phyloP scores from a whole-genome alignment of 202 grass and related monocot species.

The Zizania palustris region DNA sequence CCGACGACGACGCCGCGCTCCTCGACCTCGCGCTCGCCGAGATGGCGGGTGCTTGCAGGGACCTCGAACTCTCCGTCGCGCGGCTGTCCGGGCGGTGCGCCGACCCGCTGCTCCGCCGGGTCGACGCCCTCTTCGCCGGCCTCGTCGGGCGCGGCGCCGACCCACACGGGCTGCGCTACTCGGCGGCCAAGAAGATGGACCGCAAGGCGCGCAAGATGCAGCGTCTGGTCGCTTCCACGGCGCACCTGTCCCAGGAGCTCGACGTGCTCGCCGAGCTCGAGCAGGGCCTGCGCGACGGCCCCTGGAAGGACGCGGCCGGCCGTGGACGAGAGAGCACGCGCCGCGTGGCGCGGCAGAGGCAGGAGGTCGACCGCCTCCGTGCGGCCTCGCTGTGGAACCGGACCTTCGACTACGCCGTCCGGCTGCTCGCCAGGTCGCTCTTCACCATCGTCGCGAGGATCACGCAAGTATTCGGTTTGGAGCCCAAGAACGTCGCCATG shows the following conservation, averaged over 20 bases:
- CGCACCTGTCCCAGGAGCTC: constrained; percentile 63
- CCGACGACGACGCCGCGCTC: constrained; percentile 59
- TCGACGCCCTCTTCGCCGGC: constrained; percentile 48
- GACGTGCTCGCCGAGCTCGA: constrained; percentile 76
- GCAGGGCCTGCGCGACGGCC: constrained; percentile 26
- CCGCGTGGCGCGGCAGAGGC: constrained; percentile 60
- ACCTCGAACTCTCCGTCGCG: constrained; percentile 43
- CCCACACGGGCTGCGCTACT: constrained; percentile 57
- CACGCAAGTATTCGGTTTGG: constrained; percentile 53
- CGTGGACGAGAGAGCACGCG: constrained; percentile 40
- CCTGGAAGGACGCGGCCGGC: background rate
- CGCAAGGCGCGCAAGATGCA: constrained; percentile 85
- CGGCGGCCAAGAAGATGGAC: constrained; percentile 65
- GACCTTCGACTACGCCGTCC: constrained; percentile 68
- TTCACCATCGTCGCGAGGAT: constrained; percentile 70
- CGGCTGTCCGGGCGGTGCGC: constrained; percentile 48
- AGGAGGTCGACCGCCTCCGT: constrained; percentile 69
- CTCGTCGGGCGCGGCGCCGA: constrained; percentile 50
- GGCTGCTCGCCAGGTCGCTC: constrained; percentile 69
- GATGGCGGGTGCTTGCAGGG: constrained; percentile 40
- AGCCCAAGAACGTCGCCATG: constrained; percentile 6
- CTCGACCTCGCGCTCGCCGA: constrained; percentile 58
- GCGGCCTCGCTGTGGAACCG: constrained; percentile 63
- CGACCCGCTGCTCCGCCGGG: constrained; percentile 64
- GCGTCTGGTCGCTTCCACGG: constrained; percentile 47